These are phyloP conservation scores for Colletotrichum neosansevieriae DNA, from an alignment of 2,329 filamentous ascomycete genomes.

Conservation along the genomic window DNA sequence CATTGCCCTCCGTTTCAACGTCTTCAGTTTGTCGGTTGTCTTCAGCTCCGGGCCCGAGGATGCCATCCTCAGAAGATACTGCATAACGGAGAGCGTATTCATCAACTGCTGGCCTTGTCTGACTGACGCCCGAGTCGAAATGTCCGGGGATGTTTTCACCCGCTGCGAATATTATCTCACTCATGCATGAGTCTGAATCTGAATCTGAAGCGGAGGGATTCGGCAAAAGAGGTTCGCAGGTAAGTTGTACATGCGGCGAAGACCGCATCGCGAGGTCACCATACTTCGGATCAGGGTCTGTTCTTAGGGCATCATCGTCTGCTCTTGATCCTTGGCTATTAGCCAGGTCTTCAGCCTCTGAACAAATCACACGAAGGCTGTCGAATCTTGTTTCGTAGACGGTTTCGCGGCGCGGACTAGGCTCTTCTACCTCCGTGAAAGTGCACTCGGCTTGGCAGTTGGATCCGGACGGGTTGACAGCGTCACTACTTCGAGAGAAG, in stretches of 20 bases:
- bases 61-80: too few species aligned
- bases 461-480: background rate
- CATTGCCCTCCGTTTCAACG: too few species aligned
- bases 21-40: too few species aligned
- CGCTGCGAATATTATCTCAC: too few species aligned
- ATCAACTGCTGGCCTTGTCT: too few species aligned
- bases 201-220: too few species aligned
- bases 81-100: too few species aligned
- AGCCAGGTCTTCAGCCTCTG: background rate
- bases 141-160: too few species aligned
- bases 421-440: background rate
- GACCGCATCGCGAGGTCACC: background rate
- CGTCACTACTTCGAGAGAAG: background rate
- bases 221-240: background rate
- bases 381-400: constrained; percentile 5
- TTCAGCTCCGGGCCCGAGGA: too few species aligned
- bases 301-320: background rate
- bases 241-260: background rate
- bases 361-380: background rate
- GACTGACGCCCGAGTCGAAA: too few species aligned
- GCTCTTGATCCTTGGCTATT: background rate
- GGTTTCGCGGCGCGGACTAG: background rate
- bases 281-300: background rate
- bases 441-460: too few species aligned
- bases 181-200: too few species aligned